Percentiles rank a stretch among this genome's conserved stretches.
These are phyloP conservation scores for Drechmeria coniospora DNA, from an alignment of 2,329 filamentous ascomycete species.

Conservation along the genomic window DNA sequence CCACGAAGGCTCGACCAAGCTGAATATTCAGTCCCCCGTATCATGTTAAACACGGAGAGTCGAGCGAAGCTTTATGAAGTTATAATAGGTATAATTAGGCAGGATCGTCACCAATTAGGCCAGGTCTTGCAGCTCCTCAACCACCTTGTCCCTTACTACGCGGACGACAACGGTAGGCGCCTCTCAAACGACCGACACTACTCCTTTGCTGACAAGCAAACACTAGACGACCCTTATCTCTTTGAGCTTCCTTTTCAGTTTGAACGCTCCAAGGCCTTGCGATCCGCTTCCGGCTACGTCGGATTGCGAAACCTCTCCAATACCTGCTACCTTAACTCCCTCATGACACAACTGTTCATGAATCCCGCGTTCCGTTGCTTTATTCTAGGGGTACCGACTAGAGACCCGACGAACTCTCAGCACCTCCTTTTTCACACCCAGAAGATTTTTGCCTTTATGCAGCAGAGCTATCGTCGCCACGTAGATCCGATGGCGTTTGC, in stretches of 20 bases:
- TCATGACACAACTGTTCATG: conserved; percentile 93
- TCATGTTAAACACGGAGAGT: conserved; percentile 37
- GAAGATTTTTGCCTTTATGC: conserved; percentile 70
- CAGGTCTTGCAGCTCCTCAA: conserved; percentile 30
- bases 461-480: conserved; percentile 60
- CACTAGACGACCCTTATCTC: conserved; percentile 32
- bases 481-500: conserved; percentile 63
- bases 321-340: conserved; percentile 92
- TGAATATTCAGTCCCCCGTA: conserved; percentile 16
- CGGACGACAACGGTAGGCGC: conserved; percentile 21
- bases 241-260: conserved; percentile 47
- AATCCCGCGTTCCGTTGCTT: conserved; percentile 78
- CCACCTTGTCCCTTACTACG: conserved; percentile 21
- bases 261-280: conserved; percentile 52
- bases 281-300: conserved; percentile 66
- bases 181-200: neutral
- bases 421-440: conserved; percentile 63
- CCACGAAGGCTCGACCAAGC: conserved; percentile 20
- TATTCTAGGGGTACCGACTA: conserved; percentile 50
- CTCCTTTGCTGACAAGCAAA: neutral
- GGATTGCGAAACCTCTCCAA: conserved; percentile 87
- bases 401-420: conserved; percentile 41
- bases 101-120: conserved; percentile 30
- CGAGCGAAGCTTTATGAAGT: conserved; percentile 46
- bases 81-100: conserved; percentile 39